Conservation (phyloP, 768 basidiomycete genomes). For the Phylloporus sp. region DNA sequence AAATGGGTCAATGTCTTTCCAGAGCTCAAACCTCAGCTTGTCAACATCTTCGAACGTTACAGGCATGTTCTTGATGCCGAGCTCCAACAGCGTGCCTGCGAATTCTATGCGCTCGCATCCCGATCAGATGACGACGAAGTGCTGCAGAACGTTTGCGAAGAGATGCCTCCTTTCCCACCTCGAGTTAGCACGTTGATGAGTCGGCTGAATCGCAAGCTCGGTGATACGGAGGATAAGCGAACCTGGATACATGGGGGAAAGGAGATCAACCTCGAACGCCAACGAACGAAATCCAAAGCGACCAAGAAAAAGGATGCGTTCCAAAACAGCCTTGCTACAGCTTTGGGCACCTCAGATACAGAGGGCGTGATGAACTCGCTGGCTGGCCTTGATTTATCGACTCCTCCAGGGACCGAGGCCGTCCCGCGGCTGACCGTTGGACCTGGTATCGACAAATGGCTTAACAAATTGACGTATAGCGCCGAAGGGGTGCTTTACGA, state of each 20-base stretch:
- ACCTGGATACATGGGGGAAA: slow-evolving; percentile 96
- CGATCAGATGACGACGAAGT: slow-evolving; percentile 88
- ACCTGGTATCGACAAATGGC: slow-evolving; percentile 84
- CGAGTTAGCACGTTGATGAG: slow-evolving; percentile 86
- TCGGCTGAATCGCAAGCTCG: slow-evolving; percentile 83
- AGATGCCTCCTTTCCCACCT: slow-evolving; percentile 98
- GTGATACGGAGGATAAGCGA: slow-evolving; percentile 90
- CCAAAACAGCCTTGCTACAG: slow-evolving; percentile 32
- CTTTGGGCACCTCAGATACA: slow-evolving; percentile 34
- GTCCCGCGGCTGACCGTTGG: slow-evolving; percentile 55
- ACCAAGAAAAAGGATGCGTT: slow-evolving; percentile 31
- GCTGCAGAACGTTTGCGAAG: slow-evolving; percentile 91
- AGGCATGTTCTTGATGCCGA: slow-evolving; percentile 97
- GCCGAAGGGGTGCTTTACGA: slow-evolving; percentile 92
- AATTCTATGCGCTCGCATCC: slow-evolving; percentile 85
- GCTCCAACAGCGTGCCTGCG: slow-evolving; percentile 96
- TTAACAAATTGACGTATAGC: slow-evolving; percentile 72
- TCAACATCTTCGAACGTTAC: slow-evolving; percentile 95
- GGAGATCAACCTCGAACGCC: slow-evolving; percentile 79
- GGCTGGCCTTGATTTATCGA: slow-evolving; percentile 72
- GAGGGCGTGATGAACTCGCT: slow-evolving; percentile 69
- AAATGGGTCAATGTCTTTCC: slow-evolving; percentile 99
- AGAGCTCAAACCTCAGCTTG: slow-evolving; percentile 90
- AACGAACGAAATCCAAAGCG: slow-evolving; percentile 51
- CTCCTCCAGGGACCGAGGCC: slow-evolving; percentile 17